These are phyloP conservation scores for Elsinoe batatas DNA, from an alignment of 2,329 filamentous ascomycete genomes.

Conservation along the genomic window DNA sequence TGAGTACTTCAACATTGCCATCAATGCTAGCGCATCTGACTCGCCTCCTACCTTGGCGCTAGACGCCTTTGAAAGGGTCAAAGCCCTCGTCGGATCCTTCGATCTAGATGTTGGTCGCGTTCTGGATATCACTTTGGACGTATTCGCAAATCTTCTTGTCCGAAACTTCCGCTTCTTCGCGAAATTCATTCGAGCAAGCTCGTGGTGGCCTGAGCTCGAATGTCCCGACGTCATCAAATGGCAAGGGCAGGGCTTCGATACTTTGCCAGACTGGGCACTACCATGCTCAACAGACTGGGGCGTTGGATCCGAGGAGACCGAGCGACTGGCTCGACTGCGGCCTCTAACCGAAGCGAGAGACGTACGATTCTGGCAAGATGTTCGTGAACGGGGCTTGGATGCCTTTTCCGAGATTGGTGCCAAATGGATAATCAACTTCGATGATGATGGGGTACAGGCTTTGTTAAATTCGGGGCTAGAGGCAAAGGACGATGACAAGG, in stretches of 20 bases:
- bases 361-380: slow-evolving; percentile 66
- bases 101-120: slow-evolving; percentile 93
- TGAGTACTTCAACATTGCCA: slow-evolving; percentile 84
- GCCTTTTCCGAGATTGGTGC: slow-evolving; percentile 87
- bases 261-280: slow-evolving; percentile 77
- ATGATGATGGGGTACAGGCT: slow-evolving; percentile 34
- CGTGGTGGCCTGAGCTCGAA: slow-evolving; percentile 82
- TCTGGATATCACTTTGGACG: slow-evolving; percentile 86
- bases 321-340: slow-evolving; percentile 37
- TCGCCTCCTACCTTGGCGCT: slow-evolving; percentile 50
- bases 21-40: slow-evolving; percentile 52
- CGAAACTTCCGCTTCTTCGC: slow-evolving; percentile 92
- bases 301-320: slow-evolving; percentile 59
- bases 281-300: slow-evolving; percentile 57
- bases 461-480: slow-evolving; percentile 23
- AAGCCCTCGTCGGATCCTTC: slow-evolving; percentile 91
- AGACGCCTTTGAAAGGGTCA: slow-evolving; percentile 82
- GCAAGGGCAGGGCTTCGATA: slow-evolving; percentile 45
- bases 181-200: slow-evolving; percentile 80
- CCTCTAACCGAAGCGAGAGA: slow-evolving; percentile 57
- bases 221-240: slow-evolving; percentile 41
- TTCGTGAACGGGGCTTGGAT: slow-evolving; percentile 63
- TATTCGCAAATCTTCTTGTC: slow-evolving; percentile 86
- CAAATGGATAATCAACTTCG: slow-evolving; percentile 52
- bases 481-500: slow-evolving; percentile 26